Evolutionary conservation across 495 filamentous ascomycete species (phyloP), one percentile per base, ranked within the genome.

Genomic region (Aspergillus leporis): DNA sequence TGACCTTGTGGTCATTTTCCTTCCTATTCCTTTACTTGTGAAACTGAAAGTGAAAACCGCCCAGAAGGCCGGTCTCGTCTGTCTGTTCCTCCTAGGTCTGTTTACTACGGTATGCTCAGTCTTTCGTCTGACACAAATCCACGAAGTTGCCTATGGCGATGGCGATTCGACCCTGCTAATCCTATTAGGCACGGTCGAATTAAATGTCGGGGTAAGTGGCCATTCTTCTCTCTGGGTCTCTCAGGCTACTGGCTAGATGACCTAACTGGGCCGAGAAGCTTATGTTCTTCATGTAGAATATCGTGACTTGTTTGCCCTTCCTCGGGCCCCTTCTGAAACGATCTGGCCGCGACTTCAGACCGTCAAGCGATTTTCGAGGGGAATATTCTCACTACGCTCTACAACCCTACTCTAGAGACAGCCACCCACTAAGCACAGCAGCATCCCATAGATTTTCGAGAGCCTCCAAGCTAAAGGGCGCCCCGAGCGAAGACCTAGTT

Each of bases 91-190:
- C 4, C 72, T 86, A 9, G 83, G 83, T 8, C 76, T 85, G 10
- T 82, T 86, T 61, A 85, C 83, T 1, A 84, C 83, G 0, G 62
- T 84, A 41, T 85, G 82, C 61, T 85, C 82, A 1, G 70, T 84
- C 34, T 59, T 85, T 55, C 76, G 83, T 10, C 74, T 84, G 53
- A 68, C 78, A 1, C 81, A 85, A 59, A 85, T 86, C 59, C 67
- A 75, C 59, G 68, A 72, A 0, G 81, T 86, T 52, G 75, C 79
- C 19, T 74, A 74, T 22, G 71, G 71, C 4, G 79, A 81, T 28
- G 83, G 81, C 21, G 83, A 85, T 61, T 81, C 81, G 5, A 85
- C 83, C 2, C 78, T 84, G 77, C 72, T 85, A 13, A 76, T 85
- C 6, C 63, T 85, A 1, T 85, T 80, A 81, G 82, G 82, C 1